Conservation (phyloP, 1,139 yeast genomes). For the Geotrichum aggregatum region DNA sequence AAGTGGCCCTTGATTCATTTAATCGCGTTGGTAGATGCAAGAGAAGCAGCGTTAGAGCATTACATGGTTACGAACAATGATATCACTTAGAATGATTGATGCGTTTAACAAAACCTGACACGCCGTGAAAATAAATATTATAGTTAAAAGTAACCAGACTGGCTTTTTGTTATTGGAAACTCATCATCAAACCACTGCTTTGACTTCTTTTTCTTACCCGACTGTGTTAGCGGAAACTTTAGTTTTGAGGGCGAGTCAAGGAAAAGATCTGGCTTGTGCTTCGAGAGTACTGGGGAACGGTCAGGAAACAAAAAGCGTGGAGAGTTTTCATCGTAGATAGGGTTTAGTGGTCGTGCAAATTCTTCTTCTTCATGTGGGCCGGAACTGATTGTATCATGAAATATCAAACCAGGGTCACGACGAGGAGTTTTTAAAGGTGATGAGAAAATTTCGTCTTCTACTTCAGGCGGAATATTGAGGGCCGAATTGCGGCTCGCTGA, state of each 20-base stretch:
- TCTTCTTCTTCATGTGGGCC: background rate
- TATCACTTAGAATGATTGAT: too few relatives aligned
- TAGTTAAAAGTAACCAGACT: slow-evolving; percentile 1
- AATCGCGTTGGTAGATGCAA: too few relatives aligned
- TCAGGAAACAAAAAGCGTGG: slow-evolving; percentile 11
- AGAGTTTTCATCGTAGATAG: slow-evolving; percentile 14
- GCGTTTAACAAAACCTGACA: background rate
- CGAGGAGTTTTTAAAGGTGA: slow-evolving; percentile 15
- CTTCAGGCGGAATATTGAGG: background rate
- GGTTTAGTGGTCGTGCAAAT: background rate
- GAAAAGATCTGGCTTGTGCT: background rate
- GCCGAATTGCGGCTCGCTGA: background rate
- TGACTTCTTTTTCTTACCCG: slow-evolving; percentile 11
- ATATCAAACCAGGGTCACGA: background rate
- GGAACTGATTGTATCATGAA: background rate
- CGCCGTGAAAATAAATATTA: slow-evolving; percentile 2
- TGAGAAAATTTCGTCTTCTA: slow-evolving; percentile 13
- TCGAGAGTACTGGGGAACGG: slow-evolving; percentile 5
- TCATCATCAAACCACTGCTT: slow-evolving; percentile 19
- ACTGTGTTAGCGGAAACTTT: background rate
- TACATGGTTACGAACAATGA: too few relatives aligned
- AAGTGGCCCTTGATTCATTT: too few relatives aligned
- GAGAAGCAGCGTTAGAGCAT: too few relatives aligned
- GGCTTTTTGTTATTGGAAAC: slow-evolving; percentile 16
- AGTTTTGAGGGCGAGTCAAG: slow-evolving; percentile 1